phyloP scores from a whole-genome alignment of 192 early-diverging fungal genomes.

The Lobulomyces angularis region DNA sequence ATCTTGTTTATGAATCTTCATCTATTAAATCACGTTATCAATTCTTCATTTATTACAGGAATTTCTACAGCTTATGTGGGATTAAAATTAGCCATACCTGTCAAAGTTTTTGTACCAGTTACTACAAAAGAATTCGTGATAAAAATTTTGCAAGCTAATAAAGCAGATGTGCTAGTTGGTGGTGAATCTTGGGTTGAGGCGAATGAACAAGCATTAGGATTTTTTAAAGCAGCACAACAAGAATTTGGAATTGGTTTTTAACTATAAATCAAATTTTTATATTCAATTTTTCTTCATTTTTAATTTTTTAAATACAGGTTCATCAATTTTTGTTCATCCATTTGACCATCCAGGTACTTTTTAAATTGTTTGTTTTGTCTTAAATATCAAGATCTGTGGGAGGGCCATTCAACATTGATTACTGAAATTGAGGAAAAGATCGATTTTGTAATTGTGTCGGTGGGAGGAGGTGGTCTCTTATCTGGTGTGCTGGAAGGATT shows the following conservation, averaged over 20 bases:
- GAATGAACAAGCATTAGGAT: conserved; percentile 10
- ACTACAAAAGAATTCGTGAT: conserved; percentile 9
- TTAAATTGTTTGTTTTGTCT: too few relatives aligned
- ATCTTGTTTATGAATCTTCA: too few relatives aligned
- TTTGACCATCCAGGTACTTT: conserved; percentile 24
- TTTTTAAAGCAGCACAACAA: conserved; percentile 1
- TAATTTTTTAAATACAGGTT: not conserved
- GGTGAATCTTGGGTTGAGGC: conserved; percentile 27
- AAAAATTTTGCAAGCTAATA: conserved; percentile 3
- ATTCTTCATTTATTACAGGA: too few relatives aligned
- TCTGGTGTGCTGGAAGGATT: conserved; percentile 17
- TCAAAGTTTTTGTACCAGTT: conserved; percentile 17
- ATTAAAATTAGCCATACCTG: not conserved
- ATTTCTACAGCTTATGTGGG: conserved; percentile 17
- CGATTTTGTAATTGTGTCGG: conserved; percentile 18
- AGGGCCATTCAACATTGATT: conserved; percentile 19
- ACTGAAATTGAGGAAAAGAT: conserved; percentile 13
- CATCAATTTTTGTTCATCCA: conserved; percentile 19
- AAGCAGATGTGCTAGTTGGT: conserved; percentile 13
- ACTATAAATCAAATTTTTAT: too few relatives aligned
- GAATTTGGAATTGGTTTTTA: too few relatives aligned
- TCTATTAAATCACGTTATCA: too few relatives aligned
- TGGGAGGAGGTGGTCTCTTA: conserved; percentile 27
- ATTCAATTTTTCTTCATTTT: too few relatives aligned
- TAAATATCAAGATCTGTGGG: conserved; percentile 13